Evolutionary conservation across 2,329 filamentous ascomycete genomes (phyloP), one percentile per base, ranked within the genome.

Genomic region (Penicillium sp.): DNA sequence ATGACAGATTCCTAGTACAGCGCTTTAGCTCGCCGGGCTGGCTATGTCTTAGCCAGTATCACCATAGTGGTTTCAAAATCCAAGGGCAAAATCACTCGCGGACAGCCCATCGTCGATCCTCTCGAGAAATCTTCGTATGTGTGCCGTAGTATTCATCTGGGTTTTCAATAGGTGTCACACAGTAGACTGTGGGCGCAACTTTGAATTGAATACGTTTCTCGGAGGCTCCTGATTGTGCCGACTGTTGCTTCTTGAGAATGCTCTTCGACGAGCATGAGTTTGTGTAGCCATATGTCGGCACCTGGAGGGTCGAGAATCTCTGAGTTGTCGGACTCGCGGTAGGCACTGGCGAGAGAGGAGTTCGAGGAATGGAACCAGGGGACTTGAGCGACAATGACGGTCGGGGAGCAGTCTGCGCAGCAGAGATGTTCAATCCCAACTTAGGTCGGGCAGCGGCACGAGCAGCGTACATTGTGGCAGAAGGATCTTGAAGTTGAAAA

Each of bases 111-210:
- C 79, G 70, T 63, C 77, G 69, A 61, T 80, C 79, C 39, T 81
- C 79, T 51, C 70, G 71, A 35, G 73, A 73, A 67, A 80, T 71
- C 67, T 78, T 80, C 41, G 65, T 71, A 60, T 79, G 75, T n/a
- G 66, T 71, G 47, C 78, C 79, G 50, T 81, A 80, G 60, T 80
- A 80, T 51, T 80, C 79, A 19, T 79, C 75, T 5, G 73, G 71
- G 19, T 77, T 76, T 63, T 80, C 78, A 58, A 81, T 80, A 0
- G 79, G 78, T 2, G 77, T 80, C 48, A 81, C 74, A 55, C 75
- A 77, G 65, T 80, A 71, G 24, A 81, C 73, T 22, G 72, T 76
- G 4, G 78, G 78, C 6, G 76, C 75, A 37, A 71, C 73, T 39
- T 70, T 65, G 64, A 80, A 80, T 48, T 78, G 73, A 47, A 80